Evolutionary conservation across 192 early-diverging fungal species (phyloP).

Genomic region (Funneliformis geosporum): DNA sequence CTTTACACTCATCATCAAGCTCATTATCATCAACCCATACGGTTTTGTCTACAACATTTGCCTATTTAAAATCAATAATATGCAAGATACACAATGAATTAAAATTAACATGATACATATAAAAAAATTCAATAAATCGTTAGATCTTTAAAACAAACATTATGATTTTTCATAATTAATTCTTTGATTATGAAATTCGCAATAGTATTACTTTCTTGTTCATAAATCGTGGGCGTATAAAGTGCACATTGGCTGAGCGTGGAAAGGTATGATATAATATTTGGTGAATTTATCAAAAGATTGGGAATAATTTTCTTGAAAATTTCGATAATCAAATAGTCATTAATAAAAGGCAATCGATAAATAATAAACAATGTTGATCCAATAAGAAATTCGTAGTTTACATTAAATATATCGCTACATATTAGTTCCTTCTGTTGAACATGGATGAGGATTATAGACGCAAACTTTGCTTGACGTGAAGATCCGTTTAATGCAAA

Average conservation of each 20-base stretch:
- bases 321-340: background rate
- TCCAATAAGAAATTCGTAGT: background rate
- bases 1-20: constrained; percentile 56
- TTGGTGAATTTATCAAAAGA: constrained; percentile 36
- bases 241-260: constrained; percentile 65
- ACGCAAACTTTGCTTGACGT: constrained; percentile 70
- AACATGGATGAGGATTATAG: constrained; percentile 68
- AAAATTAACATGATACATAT: too few relatives aligned
- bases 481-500: constrained; percentile 59
- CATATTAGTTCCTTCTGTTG: constrained; percentile 48
- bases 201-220: constrained; percentile 49
- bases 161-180: constrained; percentile 48
- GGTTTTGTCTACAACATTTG: constrained; percentile 35
- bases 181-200: constrained; percentile 64
- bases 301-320: constrained; percentile 31
- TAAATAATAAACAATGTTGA: background rate
- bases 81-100: too few relatives aligned
- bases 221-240: constrained; percentile 58
- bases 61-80: background rate
- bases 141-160: background rate
- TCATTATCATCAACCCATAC: constrained; percentile 70
- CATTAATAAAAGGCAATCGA: too few relatives aligned
- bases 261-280: constrained; percentile 48
- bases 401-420: constrained; percentile 52
- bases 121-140: background rate